These are phyloP conservation scores for Nakazawaea peltata DNA, from an alignment of 805 yeast species.

Conservation along the genomic window DNA sequence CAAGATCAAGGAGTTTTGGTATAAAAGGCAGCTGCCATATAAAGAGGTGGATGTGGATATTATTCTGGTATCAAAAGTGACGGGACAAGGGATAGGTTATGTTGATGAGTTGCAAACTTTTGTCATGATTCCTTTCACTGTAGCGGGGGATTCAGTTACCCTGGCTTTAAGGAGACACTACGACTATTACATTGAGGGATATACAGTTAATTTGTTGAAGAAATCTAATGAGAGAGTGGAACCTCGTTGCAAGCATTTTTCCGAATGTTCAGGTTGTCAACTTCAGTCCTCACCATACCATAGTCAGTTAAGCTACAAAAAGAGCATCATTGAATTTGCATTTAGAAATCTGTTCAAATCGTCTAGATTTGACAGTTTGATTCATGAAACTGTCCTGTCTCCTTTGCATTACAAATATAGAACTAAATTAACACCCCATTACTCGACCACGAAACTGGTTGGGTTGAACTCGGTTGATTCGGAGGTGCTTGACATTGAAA, in stretches of 20 bases:
- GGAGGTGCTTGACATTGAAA: constrained; percentile 23
- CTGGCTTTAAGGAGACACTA: constrained; percentile 24
- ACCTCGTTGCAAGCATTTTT: constrained; percentile 27
- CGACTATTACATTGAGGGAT: constrained; percentile 23
- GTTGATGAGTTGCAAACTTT: constrained; percentile 1
- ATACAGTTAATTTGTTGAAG: constrained; percentile 15
- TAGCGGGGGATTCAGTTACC: constrained; percentile 28
- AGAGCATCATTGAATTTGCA: constrained; percentile 24
- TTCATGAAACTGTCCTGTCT: constrained; percentile 49
- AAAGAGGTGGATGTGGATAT: constrained; percentile 1
- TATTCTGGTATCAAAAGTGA: constrained; percentile 1
- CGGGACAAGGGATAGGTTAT: constrained; percentile 9
- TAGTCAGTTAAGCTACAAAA: constrained; percentile 28
- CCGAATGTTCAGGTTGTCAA: constrained; percentile 33
- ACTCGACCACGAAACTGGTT: constrained; percentile 68
- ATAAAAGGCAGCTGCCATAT: constrained; percentile 1
- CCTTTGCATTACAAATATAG: constrained; percentile 75
- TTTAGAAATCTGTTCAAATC: constrained; percentile 22
- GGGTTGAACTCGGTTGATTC: constrained; percentile 45
- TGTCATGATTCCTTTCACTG: constrained; percentile 26
- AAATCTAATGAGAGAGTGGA: constrained; percentile 17
- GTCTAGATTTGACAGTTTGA: background rate
- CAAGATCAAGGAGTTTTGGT: constrained; percentile 1
- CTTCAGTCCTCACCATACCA: constrained; percentile 32
- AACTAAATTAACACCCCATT: constrained; percentile 95